These are phyloP conservation scores for Tilletiaria anomala DNA, from an alignment of 1,284 basidiomycete genomes.

Conservation along the genomic window DNA sequence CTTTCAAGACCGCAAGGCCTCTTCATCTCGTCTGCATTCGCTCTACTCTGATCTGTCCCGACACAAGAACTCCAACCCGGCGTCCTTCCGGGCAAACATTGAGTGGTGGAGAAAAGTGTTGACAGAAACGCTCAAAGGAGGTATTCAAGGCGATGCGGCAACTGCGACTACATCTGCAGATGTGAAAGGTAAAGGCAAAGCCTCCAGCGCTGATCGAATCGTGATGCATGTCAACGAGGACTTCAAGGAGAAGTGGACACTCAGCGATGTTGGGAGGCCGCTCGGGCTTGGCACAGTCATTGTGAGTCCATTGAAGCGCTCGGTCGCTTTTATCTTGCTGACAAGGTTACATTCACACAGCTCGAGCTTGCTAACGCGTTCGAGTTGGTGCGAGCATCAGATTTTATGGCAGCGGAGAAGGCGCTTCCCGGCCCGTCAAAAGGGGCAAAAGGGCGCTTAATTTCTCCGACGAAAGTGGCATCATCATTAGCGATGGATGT, in stretches of 20 bases:
- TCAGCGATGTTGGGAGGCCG: conserved; percentile 55
- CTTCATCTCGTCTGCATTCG: not conserved
- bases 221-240: conserved; percentile 51
- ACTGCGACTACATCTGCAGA: not conserved
- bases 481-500: conserved; percentile 6
- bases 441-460: no score
- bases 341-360: not conserved
- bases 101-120: not conserved
- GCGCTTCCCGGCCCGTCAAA: not conserved
- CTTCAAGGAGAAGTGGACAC: conserved; percentile 11
- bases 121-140: not conserved
- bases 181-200: no score
- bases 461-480: no score
- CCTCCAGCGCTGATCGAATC: conserved; percentile 45
- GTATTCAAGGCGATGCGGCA: not conserved
- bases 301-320: conserved; percentile 43
- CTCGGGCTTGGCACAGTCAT: conserved; percentile 64
- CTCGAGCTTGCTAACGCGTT: conserved; percentile 1
- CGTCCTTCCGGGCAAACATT: not conserved
- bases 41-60: not conserved
- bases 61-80: not conserved
- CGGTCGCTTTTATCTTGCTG: not conserved
- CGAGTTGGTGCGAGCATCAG: not conserved
- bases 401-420: not conserved
- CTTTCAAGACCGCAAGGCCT: no score